These are phyloP conservation scores for Pseudonectria buxi DNA, from an alignment of 2,329 filamentous ascomycete species.

Conservation along the genomic window DNA sequence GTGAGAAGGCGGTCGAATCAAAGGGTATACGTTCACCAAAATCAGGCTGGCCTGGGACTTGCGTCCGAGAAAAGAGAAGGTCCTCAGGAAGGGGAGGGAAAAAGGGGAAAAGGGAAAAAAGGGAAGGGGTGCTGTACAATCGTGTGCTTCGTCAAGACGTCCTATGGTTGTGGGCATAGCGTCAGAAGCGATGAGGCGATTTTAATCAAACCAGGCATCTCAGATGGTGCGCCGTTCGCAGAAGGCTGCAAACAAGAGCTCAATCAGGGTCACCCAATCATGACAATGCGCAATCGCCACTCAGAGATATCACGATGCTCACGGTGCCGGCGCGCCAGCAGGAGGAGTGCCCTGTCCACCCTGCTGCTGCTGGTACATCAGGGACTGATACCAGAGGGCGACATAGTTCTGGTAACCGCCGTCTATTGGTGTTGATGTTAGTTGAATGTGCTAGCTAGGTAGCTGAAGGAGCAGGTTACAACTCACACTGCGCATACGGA, in stretches of 20 bases:
- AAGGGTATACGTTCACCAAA: conserved; percentile 23
- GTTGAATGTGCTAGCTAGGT: neutral
- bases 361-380: conserved; percentile 39
- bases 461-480: neutral
- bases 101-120: conserved; percentile 10
- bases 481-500: conserved; percentile 69
- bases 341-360: conserved; percentile 31
- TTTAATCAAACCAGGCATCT: conserved; percentile 31
- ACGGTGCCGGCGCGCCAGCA: conserved; percentile 29
- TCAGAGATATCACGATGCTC: conserved; percentile 29
- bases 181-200: conserved; percentile 21
- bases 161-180: conserved; percentile 18
- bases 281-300: conserved; percentile 16
- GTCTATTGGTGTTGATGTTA: conserved; percentile 42
- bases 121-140: conserved; percentile 25
- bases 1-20: conserved; percentile 18
- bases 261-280: conserved; percentile 30
- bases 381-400: conserved; percentile 72
- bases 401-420: conserved; percentile 78
- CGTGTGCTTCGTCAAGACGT: conserved; percentile 23
- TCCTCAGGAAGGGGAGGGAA: conserved; percentile 19
- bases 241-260: conserved; percentile 18
- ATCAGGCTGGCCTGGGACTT: conserved; percentile 12
- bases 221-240: conserved; percentile 19
- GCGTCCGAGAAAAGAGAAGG: conserved; percentile 8